Conservation (phyloP, 2,329 filamentous ascomycete species). For the Paecilomyces dactylethromorphus region DNA sequence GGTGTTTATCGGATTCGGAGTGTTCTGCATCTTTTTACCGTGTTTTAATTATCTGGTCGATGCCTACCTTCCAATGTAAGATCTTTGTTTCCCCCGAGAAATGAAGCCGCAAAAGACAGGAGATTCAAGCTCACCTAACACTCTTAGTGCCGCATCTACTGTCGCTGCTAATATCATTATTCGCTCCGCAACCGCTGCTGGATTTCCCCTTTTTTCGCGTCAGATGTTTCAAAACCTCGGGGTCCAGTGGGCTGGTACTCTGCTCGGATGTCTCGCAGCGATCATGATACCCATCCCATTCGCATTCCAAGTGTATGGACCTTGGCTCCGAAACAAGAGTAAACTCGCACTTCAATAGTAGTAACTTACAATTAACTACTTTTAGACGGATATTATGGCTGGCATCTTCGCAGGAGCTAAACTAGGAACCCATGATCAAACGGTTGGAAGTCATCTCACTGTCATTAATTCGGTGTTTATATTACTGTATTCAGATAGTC, state of each 20-base stretch:
- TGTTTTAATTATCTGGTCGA: constrained; percentile 34
- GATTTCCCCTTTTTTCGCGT: constrained; percentile 29
- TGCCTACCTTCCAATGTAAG: constrained; percentile 34
- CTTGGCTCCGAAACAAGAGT: constrained; percentile 14
- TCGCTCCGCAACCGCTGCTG: constrained; percentile 27
- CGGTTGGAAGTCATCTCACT: too few species aligned
- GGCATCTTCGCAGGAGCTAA: not conserved
- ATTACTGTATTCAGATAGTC: too few species aligned
- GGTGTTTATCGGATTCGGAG: constrained; percentile 24
- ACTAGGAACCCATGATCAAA: not conserved
- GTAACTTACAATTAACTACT: not conserved
- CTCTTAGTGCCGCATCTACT: constrained; percentile 27
- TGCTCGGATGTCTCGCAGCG: constrained; percentile 29
- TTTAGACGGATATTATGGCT: not conserved
- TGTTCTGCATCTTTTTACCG: constrained; percentile 23
- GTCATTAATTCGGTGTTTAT: too few species aligned
- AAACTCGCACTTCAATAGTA: not conserved
- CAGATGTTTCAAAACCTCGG: constrained; percentile 33
- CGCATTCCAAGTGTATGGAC: constrained; percentile 24
- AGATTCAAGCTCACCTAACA: not conserved
- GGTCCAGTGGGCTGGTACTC: constrained; percentile 32
- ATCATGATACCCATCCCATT: constrained; percentile 34
- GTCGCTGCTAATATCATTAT: constrained; percentile 34
- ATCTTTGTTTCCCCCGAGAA: not conserved
- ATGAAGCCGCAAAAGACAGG: too few species aligned